Evolutionary conservation across 176 grass and related monocot species (phyloP), one percentile per base, ranked within the genome.

Genomic region (Carex pumila): DNA sequence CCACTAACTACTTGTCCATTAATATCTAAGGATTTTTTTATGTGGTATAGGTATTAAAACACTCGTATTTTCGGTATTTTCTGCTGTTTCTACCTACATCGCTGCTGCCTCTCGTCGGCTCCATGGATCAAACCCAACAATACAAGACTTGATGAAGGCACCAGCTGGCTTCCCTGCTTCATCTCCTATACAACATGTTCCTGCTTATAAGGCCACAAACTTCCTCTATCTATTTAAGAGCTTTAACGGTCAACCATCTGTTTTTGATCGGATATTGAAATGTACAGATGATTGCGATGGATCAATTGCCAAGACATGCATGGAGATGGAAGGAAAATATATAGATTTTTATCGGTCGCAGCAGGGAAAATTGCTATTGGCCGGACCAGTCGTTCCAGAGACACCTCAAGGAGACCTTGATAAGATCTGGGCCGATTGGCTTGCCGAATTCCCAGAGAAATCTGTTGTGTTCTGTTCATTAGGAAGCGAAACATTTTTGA

Each of bases 311-410:
- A 92, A 87, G 82, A 83, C 82, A 6, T 89, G 90, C 85, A 19
- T 2, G 5, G 90, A 92, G 31, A 85, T 89, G 61, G 90, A 89
- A 25, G 85, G 85, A 0, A 55, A 69, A 5, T 88, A 87, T 84
- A 14, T 93, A 6, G 25, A 78, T 6, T 93, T 88, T 75, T 0
- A 88, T 3, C 15, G 71, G 45, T 14, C 34, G 0, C 84, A 90
- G 84, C 15, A 25, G 55, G 13, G 65, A 14, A 90, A 88, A 25
- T 45, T 58, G 0, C 2, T 90, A 13, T 81, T 49, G 45, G 45
- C 45, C 0, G 45, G 45, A 49, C 45, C 45, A 10, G 45, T 49
- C 8, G 45, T 49, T 1, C 45, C 45, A 49, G 45, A 49, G 8
- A 10, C 45, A 49, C 45, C 45, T 49, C 7, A 10, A 49, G 45